Evolutionary conservation across 768 basidiomycete genomes (phyloP), one percentile per base, ranked within the genome.

Genomic region (Amylocystis lapponica): DNA sequence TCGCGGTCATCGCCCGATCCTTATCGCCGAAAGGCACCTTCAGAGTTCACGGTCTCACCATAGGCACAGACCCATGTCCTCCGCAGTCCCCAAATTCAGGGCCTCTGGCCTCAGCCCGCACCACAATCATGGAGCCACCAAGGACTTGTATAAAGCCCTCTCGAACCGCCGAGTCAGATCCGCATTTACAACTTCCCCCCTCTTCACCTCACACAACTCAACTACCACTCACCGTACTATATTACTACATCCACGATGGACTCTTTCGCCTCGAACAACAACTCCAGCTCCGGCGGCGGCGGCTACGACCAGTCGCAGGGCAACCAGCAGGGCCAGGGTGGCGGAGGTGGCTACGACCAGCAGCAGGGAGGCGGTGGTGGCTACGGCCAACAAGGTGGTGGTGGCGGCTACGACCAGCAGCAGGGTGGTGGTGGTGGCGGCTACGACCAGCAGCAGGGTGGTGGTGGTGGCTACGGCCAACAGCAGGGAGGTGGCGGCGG

Each of bases 241-340:
- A 29, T n/a, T n/a, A n/a, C n/a, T n/a, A n/a, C n/a, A n/a, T n/a
- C n/a, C 29, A 49, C 29, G 32, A 52, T 49, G 51, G 43, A 46
- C 26, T 29, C 36, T 29, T 34, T 19, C 36, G 34, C 9, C 21
- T 20, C 5, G n/a, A 35, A 37, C 29, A 36, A 17, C 25, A 45
- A 20, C 20, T 20, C 49, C 46, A 44, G 41, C 48, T 38, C 46
- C 43, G 42, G 23, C 47, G 37, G 38, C 32, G 41, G 45, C 35
- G 54, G 45, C 26, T 41, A 45, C 36, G 48, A 48, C 38, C 30
- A 49, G 20, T 36, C 46, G 39, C 40, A 39, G 21, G 41, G 51
- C n/a, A 47, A 53, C 44, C 47, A n/a, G n/a, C 52, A 57, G 46
- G 43, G 46, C 23, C 42, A 41, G 39, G 50, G 43, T 38, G 34